A percentile compares a stretch with the other conserved stretches of the same genome.
Conservation (phyloP, 306 rosid species). For the Gastrolobium bilobum region DNA sequence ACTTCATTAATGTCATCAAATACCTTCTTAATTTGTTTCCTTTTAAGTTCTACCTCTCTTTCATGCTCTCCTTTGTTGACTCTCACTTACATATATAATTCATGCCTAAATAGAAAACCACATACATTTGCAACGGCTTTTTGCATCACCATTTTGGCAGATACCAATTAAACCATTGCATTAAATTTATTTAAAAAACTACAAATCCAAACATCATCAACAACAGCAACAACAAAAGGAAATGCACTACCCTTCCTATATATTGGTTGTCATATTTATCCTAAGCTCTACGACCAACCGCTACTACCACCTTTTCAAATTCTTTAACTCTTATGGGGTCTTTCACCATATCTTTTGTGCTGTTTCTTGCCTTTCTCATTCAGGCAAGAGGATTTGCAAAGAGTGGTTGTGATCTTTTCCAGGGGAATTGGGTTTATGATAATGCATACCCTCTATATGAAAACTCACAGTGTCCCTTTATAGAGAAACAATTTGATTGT, state of each 20-base stretch:
- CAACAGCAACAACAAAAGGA: neutral
- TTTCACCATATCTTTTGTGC: conserved; percentile 4
- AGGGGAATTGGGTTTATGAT: conserved; percentile 75
- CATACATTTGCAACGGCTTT: no score
- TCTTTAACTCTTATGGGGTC: conserved; percentile 46
- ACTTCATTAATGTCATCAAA: no score
- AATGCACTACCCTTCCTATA: neutral
- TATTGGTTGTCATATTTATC: neutral
- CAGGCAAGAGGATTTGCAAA: neutral
- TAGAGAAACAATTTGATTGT: conserved; percentile 73
- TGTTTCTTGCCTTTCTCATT: conserved; percentile 34
- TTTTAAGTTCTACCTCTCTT: no score
- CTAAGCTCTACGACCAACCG: neutral
- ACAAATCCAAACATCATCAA: neutral
- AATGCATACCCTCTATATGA: conserved; percentile 69
- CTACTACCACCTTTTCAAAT: neutral
- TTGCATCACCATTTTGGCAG: no score
- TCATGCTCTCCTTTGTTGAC: no score
- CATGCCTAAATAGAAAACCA: no score
- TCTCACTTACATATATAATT: no score
- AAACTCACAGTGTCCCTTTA: conserved; percentile 62
- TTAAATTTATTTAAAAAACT: conserved; percentile 8
- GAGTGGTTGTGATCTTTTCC: conserved; percentile 61
- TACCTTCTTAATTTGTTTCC: no score
- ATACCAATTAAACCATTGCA: neutral